These are phyloP conservation scores for Pelargonium fulgidum DNA, from an alignment of 441 rosid species.

Conservation along the genomic window DNA sequence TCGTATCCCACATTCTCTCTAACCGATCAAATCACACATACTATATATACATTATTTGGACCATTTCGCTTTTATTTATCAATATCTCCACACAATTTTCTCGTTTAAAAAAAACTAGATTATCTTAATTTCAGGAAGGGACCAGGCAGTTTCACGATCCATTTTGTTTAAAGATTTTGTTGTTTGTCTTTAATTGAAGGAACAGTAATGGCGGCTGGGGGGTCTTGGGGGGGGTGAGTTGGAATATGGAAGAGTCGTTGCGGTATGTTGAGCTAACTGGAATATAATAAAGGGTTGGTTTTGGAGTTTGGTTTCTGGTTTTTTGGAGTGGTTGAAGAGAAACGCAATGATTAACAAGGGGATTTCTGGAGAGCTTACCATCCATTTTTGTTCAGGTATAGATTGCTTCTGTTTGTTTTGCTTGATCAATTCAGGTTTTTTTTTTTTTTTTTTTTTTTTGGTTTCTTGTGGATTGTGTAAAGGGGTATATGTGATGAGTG, in stretches of 20 bases:
- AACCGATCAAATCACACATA: background rate
- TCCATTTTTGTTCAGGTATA: background rate
- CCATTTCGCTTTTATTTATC: background rate
- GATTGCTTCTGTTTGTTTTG: background rate
- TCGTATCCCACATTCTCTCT: slow-evolving; percentile 1
- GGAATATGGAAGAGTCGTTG: background rate
- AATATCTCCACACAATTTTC: background rate
- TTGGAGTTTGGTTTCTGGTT: slow-evolving; percentile 1
- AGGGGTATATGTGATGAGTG: background rate
- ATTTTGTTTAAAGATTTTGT: background rate
- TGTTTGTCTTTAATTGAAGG: background rate
- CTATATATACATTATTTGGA: background rate
- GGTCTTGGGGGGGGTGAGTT: background rate
- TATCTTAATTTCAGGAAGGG: background rate
- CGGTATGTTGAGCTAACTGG: background rate
- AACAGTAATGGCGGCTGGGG: slow-evolving; percentile 1
- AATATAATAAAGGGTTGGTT: slow-evolving; percentile 5
- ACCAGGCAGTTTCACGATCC: background rate
- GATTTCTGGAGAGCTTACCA: background rate
- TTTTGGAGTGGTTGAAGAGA: slow-evolving; percentile 3
- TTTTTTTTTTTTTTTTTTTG: too few species aligned
- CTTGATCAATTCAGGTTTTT: background rate
- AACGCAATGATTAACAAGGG: background rate
- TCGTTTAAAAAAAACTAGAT: background rate
- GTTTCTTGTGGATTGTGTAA: background rate